Conservation (phyloP, 73 alveolate species). For the Paramecium tetraurelia region DNA sequence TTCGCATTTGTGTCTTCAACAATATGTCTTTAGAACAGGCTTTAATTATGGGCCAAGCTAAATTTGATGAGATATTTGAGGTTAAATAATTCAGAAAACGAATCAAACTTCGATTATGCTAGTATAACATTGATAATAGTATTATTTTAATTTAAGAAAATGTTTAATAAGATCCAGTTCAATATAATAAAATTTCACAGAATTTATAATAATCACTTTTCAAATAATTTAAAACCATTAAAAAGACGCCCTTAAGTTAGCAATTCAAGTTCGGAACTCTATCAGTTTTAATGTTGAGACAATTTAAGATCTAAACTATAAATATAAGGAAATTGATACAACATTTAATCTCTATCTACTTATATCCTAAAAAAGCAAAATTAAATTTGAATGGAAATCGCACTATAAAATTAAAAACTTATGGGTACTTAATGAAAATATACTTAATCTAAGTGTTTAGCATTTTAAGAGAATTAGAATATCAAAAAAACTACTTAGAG, state of each 20-base stretch:
- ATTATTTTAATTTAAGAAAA: neutral
- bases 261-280: neutral
- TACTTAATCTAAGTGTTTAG: neutral
- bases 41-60: neutral
- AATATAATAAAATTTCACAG: neutral
- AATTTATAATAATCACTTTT: neutral
- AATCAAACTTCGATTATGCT: neutral
- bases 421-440: neutral
- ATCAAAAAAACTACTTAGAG: neutral
- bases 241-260: neutral
- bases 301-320: neutral
- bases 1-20: neutral
- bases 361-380: neutral
- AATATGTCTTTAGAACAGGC: neutral
- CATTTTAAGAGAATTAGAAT: neutral
- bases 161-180: neutral
- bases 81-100: neutral
- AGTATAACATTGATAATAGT: neutral
- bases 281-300: neutral
- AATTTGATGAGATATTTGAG: neutral
- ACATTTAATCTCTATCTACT: neutral
- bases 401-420: neutral
- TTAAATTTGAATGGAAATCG: neutral
- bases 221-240: neutral
- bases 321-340: neutral